Conservation (phyloP, 257 asterid genomes). For the Solanum rostratum region DNA sequence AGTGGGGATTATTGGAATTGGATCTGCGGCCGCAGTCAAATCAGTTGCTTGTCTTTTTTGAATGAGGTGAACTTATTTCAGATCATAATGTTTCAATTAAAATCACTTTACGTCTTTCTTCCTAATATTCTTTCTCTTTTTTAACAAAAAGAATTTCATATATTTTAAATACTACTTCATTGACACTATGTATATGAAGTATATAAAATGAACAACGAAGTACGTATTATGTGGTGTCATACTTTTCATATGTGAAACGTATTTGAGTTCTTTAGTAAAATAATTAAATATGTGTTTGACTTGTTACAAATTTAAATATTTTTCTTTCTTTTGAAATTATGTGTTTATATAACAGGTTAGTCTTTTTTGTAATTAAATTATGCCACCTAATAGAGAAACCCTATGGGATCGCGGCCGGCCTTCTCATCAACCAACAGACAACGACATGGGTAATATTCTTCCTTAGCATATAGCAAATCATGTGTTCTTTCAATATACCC, state of each 20-base stretch:
- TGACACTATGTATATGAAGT: neutral
- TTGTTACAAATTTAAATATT: neutral
- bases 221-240: neutral
- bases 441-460: neutral
- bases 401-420: neutral
- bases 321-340: neutral
- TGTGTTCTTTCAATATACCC: no score
- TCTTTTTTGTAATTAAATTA: neutral
- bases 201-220: neutral
- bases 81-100: no score
- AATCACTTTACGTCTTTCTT: no score
- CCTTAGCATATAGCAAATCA: no score
- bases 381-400: neutral
- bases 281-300: neutral
- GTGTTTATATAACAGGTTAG: no score
- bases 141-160: no score
- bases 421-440: neutral
- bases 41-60: neutral
- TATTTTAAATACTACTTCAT: no score
- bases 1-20: neutral
- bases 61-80: no score
- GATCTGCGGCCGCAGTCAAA: neutral
- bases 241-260: neutral
- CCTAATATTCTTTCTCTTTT: no score
- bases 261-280: neutral